Percentiles rank a stretch among this genome's conserved stretches.
Evolutionary conservation across 2,329 filamentous ascomycete species (phyloP).

Genomic region (Samsoniella hepiali): DNA sequence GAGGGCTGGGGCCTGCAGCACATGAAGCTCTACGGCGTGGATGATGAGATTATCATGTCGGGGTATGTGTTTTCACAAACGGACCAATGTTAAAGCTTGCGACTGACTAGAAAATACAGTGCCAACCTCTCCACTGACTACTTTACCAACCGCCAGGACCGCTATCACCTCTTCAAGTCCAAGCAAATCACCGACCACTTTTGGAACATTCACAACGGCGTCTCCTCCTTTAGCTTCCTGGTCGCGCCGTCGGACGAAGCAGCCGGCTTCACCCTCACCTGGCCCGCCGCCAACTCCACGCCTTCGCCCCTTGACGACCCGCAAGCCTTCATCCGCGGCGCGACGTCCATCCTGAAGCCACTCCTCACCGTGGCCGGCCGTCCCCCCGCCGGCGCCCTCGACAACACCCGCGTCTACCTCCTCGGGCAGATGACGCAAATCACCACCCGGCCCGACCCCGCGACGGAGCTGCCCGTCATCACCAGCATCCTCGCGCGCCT

Average conservation of each 20-base stretch:
- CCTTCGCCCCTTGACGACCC: slow-evolving; percentile 72
- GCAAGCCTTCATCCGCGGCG: slow-evolving; percentile 63
- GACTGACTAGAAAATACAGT: slow-evolving; percentile 30
- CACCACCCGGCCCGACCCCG: slow-evolving; percentile 72
- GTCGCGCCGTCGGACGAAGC: slow-evolving; percentile 60
- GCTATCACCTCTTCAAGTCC: slow-evolving; percentile 88
- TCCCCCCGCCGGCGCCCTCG: slow-evolving; percentile 10
- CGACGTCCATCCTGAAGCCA: slow-evolving; percentile 63
- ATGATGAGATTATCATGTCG: slow-evolving; percentile 93
- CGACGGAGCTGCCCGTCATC: slow-evolving; percentile 83
- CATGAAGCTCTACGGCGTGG: slow-evolving; percentile 97
- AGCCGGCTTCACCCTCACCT: slow-evolving; percentile 61
- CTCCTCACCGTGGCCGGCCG: slow-evolving; percentile 51
- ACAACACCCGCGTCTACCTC: slow-evolving; percentile 77
- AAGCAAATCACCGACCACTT: slow-evolving; percentile 80
- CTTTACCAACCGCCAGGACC: slow-evolving; percentile 91
- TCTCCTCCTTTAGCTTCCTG: slow-evolving; percentile 78
- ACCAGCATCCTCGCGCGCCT: slow-evolving; percentile 70
- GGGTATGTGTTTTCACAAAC: slow-evolving; percentile 53
- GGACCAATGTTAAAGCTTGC: background rate
- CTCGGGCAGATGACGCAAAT: slow-evolving; percentile 86
- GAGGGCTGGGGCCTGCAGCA: slow-evolving; percentile 98
- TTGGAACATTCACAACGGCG: slow-evolving; percentile 68
- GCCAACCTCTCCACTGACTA: slow-evolving; percentile 93
- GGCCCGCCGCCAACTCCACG: slow-evolving; percentile 72